phyloP scores from a whole-genome alignment of 148 eudicot species.

The Nepenthes gracilis region DNA sequence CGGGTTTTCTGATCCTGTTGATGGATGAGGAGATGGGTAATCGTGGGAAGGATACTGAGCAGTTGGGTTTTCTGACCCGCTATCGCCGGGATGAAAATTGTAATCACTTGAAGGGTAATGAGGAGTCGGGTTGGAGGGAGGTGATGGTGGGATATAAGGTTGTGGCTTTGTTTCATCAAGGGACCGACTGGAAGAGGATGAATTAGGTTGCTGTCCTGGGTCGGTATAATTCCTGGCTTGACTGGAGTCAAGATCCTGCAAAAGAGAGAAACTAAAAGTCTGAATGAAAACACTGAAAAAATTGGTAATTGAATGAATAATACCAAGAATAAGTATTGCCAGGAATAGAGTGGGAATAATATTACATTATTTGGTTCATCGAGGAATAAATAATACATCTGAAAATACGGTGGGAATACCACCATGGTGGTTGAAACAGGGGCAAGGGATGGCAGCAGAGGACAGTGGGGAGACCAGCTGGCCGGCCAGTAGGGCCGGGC shows the following conservation, averaged over 20 bases:
- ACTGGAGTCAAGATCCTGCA: constrained; percentile 34
- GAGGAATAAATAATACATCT: no score
- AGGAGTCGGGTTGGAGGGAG: constrained; percentile 25
- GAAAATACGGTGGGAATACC: no score
- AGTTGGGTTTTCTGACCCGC: constrained; percentile 7
- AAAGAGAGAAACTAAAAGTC: neutral
- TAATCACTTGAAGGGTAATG: constrained; percentile 44
- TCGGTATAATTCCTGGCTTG: neutral
- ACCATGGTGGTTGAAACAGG: no score
- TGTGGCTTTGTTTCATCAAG: constrained; percentile 29
- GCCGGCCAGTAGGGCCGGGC: no score
- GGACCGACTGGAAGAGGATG: constrained; percentile 30
- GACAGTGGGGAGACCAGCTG: no score
- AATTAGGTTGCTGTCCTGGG: constrained; percentile 23
- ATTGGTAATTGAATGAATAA: neutral
- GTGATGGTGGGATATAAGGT: constrained; percentile 28
- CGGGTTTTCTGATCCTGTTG: constrained; percentile 31
- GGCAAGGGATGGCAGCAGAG: no score
- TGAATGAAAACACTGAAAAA: neutral
- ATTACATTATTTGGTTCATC: no score
- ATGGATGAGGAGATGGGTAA: constrained; percentile 30
- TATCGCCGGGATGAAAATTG: constrained; percentile 5
- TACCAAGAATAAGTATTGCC: no score
- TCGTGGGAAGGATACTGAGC: constrained; percentile 44
- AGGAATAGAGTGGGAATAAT: no score